Percentiles rank a stretch among this genome's conserved stretches.
Evolutionary conservation across 192 early-diverging fungal genomes (phyloP).

Genomic region (Rhizoclosmatium globosum): DNA sequence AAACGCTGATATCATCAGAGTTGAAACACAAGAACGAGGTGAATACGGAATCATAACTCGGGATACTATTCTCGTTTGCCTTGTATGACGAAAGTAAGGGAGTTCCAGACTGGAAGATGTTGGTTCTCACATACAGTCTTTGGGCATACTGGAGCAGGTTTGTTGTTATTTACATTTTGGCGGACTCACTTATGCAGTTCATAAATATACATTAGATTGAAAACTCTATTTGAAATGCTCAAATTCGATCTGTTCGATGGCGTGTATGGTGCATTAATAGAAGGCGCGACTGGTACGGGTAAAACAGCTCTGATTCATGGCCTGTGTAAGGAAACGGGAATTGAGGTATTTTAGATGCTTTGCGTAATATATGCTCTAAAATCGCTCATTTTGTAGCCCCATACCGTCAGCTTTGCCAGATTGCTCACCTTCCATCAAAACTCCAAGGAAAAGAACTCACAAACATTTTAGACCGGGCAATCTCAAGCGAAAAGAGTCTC

Average conservation of each 20-base stretch:
- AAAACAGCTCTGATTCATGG: background rate
- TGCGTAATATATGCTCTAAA: too few relatives aligned
- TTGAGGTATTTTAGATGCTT: too few relatives aligned
- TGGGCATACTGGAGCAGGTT: too few relatives aligned
- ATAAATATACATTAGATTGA: background rate
- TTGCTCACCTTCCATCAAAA: background rate
- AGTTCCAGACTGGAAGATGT: too few relatives aligned
- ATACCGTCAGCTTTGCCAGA: background rate
- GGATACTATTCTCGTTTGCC: too few relatives aligned
- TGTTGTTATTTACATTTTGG: too few relatives aligned
- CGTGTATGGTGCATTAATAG: constrained; percentile 17
- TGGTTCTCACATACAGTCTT: too few relatives aligned
- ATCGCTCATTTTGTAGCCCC: background rate
- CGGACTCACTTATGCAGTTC: too few relatives aligned
- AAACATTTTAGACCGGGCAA: constrained; percentile 7
- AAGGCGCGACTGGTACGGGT: constrained; percentile 28
- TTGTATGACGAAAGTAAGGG: too few relatives aligned
- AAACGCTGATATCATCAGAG: background rate
- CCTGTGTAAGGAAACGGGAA: background rate
- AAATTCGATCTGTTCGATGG: background rate
- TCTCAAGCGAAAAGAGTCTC: background rate
- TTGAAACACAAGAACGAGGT: background rate
- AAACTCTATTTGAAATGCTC: background rate
- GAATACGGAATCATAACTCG: too few relatives aligned
- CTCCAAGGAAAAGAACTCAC: constrained; percentile 1